Percentiles rank a stretch among this genome's conserved stretches.
Evolutionary conservation across 2,329 filamentous ascomycete species (phyloP).

Genomic region (Didymella pomorum): DNA sequence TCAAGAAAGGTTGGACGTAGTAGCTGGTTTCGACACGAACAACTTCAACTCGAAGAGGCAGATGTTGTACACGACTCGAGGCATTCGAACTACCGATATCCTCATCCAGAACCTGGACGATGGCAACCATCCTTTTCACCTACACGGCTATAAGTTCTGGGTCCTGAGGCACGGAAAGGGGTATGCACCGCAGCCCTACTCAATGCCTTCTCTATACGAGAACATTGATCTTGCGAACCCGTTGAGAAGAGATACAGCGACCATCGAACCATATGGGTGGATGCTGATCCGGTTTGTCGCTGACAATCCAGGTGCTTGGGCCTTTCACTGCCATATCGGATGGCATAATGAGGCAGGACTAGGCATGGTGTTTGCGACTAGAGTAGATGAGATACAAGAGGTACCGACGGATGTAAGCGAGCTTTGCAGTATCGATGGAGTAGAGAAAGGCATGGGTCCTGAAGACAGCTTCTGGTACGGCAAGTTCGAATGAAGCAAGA

Average conservation of each 20-base stretch:
- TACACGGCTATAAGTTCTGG: conserved; percentile 71
- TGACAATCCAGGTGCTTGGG: conserved; percentile 68
- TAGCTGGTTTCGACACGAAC: not conserved
- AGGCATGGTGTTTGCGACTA: conserved; percentile 65
- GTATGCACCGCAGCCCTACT: conserved; percentile 30
- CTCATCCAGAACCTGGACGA: conserved; percentile 48
- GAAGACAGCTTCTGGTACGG: conserved; percentile 60
- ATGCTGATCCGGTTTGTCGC: conserved; percentile 67
- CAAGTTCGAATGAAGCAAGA: conserved; percentile 8
- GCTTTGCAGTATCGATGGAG: conserved; percentile 58
- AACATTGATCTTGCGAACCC: conserved; percentile 44
- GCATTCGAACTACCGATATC: conserved; percentile 49
- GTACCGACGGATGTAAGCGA: conserved; percentile 57
- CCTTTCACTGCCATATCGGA: conserved; percentile 80
- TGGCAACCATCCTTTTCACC: conserved; percentile 58
- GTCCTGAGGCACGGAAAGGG: conserved; percentile 56
- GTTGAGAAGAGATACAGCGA: conserved; percentile 73
- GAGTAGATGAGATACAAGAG: conserved; percentile 57
- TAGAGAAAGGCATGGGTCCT: conserved; percentile 56
- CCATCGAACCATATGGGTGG: conserved; percentile 71
- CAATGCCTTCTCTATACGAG: conserved; percentile 31
- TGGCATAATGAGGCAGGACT: conserved; percentile 56
- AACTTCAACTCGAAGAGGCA: conserved; percentile 32
- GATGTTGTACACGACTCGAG: conserved; percentile 49
- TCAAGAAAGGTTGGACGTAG: not conserved